Base-by-base conservation (phyloP, 1,284 basidiomycete species). In the Pseudomicrostroma phylloplanum region DNA sequence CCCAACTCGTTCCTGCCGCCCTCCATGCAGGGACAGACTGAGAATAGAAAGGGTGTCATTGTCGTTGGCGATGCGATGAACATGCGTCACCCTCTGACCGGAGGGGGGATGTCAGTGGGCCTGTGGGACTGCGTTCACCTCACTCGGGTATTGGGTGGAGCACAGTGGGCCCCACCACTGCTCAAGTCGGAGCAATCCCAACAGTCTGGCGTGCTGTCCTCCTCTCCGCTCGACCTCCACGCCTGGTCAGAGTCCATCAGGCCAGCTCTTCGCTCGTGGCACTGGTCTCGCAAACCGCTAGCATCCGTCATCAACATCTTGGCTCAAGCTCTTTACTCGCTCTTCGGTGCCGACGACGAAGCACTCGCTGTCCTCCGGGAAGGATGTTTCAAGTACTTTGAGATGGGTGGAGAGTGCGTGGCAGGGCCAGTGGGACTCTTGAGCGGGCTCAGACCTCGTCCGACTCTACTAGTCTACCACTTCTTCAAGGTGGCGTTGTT, bases 331-430 rank as follows among this genome's bases (percentile, higher is more conserved):
- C 66, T 79, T 12, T 78, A 79, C 73, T 72, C 69, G 43, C 66
- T 79, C 6, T 79, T 78, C 54, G 76, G 77, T 8, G 70, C 72
- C 13, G 72, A 74, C 54, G 90, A 88, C 68, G 86, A 87, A 59
- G 83, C 85, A 57, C 85, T 98, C 8, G 86, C 84, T n/a, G 87
- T 94, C 0, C 86, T 99, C 13, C 85, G 91, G 65, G 87, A 86
- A 42, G 94, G 94, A 0, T 98, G 96, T 81, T 96, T 98, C 85
- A 91, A 91, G 77, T 99, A 98, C 82, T 96, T 99, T 76, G 91
- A 96, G 79, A 84, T 86, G 7, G 94, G 94, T 23, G 96, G 94
- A 0, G 87, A 91, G 72, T 91, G 91, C 73, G 81, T 97, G 59
- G 84, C 86, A 39, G 94, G 89, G 0, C 96, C 96, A 0, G 92